Percentiles rank a stretch among this genome's conserved stretches.
Conservation (phyloP, 2,329 filamentous ascomycete species). For the Lachnellula arida region DNA sequence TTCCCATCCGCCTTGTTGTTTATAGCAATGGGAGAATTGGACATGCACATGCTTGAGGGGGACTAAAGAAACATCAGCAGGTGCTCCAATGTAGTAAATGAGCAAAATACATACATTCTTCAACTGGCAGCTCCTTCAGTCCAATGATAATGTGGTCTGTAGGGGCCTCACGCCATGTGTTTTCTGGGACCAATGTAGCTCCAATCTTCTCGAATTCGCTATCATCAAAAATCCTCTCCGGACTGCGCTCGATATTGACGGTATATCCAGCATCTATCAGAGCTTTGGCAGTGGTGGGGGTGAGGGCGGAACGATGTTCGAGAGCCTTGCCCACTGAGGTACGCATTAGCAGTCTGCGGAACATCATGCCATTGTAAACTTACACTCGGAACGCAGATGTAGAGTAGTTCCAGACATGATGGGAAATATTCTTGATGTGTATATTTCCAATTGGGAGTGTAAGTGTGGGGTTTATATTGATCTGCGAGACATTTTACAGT, state of each 20-base stretch:
- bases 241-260: constrained; percentile 62
- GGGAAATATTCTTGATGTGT: constrained; percentile 7
- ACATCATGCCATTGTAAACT: constrained; percentile 21
- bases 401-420: constrained; percentile 33
- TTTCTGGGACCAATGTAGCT: constrained; percentile 59
- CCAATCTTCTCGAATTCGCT: constrained; percentile 58
- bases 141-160: constrained; percentile 67
- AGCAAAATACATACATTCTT: constrained; percentile 47
- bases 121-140: constrained; percentile 72
- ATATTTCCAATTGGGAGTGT: constrained; percentile 12
- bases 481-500: constrained; percentile 7
- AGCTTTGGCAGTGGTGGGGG: constrained; percentile 45
- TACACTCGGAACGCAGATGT: constrained; percentile 38
- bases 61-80: constrained; percentile 32
- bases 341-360: constrained; percentile 25
- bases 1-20: constrained; percentile 74
- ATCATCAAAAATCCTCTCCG: constrained; percentile 62
- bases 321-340: constrained; percentile 36
- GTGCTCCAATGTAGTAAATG: constrained; percentile 1
- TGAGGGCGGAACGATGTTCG: constrained; percentile 38
- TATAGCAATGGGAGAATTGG: constrained; percentile 71
- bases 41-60: constrained; percentile 70
- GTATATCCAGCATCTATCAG: constrained; percentile 66
- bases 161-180: constrained; percentile 64
- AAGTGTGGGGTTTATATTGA: constrained; percentile 6